Conservation (phyloP, 1,139 yeast genomes). For the Hyphopichia buzzinii region DNA sequence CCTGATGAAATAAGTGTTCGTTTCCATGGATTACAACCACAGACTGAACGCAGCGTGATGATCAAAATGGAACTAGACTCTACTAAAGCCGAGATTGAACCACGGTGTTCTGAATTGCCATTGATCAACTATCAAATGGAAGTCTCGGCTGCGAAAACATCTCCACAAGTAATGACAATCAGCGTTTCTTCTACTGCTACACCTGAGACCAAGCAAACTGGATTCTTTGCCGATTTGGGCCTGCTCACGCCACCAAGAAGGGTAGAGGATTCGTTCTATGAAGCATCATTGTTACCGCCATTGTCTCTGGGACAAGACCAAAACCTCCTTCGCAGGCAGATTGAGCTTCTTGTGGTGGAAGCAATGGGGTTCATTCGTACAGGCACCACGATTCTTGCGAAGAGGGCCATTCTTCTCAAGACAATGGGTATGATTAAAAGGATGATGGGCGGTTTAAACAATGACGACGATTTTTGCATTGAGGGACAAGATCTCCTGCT, state of each 20-base stretch:
- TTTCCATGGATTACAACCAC: slow-evolving; percentile 14
- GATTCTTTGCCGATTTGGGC: too few species aligned
- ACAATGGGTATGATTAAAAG: background rate
- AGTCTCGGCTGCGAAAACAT: too few species aligned
- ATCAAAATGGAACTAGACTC: slow-evolving; percentile 13
- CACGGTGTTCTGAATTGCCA: slow-evolving; percentile 8
- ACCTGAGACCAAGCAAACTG: too few species aligned
- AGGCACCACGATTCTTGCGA: slow-evolving; percentile 2
- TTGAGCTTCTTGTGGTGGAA: slow-evolving; percentile 28
- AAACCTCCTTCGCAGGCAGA: slow-evolving; percentile 27
- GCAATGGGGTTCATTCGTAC: slow-evolving; percentile 11
- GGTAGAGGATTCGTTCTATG: too few species aligned
- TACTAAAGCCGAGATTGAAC: slow-evolving; percentile 4
- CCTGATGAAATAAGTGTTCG: too few species aligned
- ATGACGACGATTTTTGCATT: background rate
- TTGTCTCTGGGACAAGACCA: slow-evolving; percentile 31
- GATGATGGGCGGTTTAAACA: slow-evolving; percentile 3
- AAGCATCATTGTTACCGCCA: slow-evolving; percentile 25
- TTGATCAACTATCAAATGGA: slow-evolving; percentile 10
- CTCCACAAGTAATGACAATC: too few species aligned
- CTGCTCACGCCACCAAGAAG: too few species aligned
- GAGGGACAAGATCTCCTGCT: background rate
- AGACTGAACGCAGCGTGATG: slow-evolving; percentile 15
- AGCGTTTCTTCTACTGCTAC: too few species aligned
- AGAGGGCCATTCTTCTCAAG: slow-evolving; percentile 1